Evolutionary conservation across 2,329 filamentous ascomycete genomes (phyloP).

Genomic region (Penicillium sp.): DNA sequence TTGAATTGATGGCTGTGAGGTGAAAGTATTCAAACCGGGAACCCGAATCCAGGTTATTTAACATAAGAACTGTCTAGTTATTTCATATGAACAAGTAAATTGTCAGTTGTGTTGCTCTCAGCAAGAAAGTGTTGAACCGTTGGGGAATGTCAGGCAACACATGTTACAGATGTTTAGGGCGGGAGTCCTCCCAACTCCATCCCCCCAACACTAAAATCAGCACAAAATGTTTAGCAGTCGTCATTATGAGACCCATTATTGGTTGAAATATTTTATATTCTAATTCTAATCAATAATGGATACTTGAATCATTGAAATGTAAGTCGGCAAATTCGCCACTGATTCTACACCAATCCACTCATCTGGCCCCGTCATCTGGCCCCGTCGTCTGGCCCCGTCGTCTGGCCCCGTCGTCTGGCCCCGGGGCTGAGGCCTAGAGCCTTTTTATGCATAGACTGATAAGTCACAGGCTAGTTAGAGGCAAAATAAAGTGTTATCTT

Average conservation of each 20-base stretch:
- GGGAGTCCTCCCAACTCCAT: neutral
- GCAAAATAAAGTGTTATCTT: neutral
- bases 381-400: too few species aligned
- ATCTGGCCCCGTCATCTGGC: neutral
- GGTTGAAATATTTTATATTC: neutral
- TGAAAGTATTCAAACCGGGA: too few species aligned
- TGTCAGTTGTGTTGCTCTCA: neutral
- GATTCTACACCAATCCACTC: neutral
- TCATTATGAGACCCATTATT: neutral
- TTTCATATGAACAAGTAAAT: neutral
- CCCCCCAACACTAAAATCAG: neutral
- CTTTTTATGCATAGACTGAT: neutral
- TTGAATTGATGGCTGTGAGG: neutral
- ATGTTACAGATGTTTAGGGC: neutral
- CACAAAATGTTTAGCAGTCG: neutral
- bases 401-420: neutral
- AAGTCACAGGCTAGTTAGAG: neutral
- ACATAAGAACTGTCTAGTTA: neutral
- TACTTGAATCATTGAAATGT: too few species aligned
- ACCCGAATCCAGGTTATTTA: neutral
- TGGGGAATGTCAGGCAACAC: constrained; percentile 8
- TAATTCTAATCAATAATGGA: neutral
- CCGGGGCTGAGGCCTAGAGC: too few species aligned
- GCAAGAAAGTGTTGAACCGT: constrained; percentile 12
- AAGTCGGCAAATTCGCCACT: neutral